phyloP scores from a whole-genome alignment of 371 early-diverging fungal species.

The Mortierella sp. region DNA sequence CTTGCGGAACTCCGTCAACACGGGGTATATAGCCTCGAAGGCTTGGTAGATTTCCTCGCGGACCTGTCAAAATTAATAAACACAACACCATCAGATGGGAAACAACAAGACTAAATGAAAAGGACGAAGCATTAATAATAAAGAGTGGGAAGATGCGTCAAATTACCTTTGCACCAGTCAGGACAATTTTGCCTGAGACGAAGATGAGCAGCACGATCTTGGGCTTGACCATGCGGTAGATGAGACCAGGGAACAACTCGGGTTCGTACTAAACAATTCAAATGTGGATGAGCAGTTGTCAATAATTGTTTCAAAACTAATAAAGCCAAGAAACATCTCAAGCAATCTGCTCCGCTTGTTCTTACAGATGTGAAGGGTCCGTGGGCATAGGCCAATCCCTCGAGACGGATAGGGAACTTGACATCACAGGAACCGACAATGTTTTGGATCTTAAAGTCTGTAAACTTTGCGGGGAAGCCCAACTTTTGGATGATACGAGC shows the following conservation, averaged over 20 bases:
- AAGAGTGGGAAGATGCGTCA: not conserved
- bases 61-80: conserved; percentile 54
- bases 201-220: conserved; percentile 99
- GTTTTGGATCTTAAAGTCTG: conserved; percentile 99
- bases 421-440: conserved; percentile 99
- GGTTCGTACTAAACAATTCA: conserved; percentile 95
- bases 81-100: not conserved
- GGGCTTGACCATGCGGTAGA: conserved; percentile 99
- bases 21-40: conserved; percentile 99
- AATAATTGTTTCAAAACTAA: not conserved
- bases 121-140: not conserved
- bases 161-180: conserved; percentile 98
- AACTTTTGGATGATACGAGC: conserved; percentile 99
- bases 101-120: not conserved
- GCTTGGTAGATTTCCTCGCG: conserved; percentile 99
- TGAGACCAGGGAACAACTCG: conserved; percentile 99
- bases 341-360: conserved; percentile 57
- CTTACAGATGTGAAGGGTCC: conserved; percentile 97
- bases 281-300: not conserved
- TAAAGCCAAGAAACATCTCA: not conserved
- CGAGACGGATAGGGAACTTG: conserved; percentile 99
- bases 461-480: conserved; percentile 99
- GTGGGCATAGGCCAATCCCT: conserved; percentile 99
- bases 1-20: conserved; percentile 92
- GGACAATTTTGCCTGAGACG: conserved; percentile 99